Percentiles rank a stretch among this genome's conserved stretches.
Evolutionary conservation across 2,329 filamentous ascomycete species (phyloP).

Genomic region (Colletotrichum endophyticum): DNA sequence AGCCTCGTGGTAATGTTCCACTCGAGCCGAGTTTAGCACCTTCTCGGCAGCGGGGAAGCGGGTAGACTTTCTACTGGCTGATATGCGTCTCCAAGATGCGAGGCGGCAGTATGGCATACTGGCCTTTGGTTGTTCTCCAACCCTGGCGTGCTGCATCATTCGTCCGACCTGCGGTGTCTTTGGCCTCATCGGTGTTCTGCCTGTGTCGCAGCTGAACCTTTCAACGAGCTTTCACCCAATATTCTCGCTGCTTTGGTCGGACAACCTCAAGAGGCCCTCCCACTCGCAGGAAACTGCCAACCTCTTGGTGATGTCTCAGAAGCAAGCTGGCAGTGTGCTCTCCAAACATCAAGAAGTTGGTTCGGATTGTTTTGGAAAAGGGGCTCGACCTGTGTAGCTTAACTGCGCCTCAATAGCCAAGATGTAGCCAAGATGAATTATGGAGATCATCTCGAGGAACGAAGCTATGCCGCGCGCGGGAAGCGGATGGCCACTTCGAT

Average conservation of each 20-base stretch:
- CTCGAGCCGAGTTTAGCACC: not conserved
- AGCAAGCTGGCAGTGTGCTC: not conserved
- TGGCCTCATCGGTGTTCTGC: not conserved
- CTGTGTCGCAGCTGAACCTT: not conserved
- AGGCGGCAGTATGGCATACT: not conserved
- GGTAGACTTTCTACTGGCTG: not conserved
- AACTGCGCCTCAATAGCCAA: not conserved
- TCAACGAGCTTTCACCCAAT: not conserved
- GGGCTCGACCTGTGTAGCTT: not conserved
- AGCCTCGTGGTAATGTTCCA: not conserved
- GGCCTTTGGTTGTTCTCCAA: not conserved
- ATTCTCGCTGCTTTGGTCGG: not conserved
- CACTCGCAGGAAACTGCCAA: not conserved
- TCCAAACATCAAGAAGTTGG: not conserved
- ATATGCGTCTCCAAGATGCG: not conserved
- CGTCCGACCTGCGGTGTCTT: slow-evolving; percentile 9
- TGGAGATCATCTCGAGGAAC: not conserved
- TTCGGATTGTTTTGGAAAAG: not conserved
- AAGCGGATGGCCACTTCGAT: not conserved
- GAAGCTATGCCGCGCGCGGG: not conserved
- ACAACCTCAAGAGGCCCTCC: not conserved
- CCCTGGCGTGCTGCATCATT: not conserved
- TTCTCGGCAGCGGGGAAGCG: not conserved
- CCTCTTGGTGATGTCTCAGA: not conserved
- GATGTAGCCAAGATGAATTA: not conserved